These are phyloP conservation scores for Rosellinia necatrix DNA, from an alignment of 2,329 filamentous ascomycete genomes.

Conservation along the genomic window DNA sequence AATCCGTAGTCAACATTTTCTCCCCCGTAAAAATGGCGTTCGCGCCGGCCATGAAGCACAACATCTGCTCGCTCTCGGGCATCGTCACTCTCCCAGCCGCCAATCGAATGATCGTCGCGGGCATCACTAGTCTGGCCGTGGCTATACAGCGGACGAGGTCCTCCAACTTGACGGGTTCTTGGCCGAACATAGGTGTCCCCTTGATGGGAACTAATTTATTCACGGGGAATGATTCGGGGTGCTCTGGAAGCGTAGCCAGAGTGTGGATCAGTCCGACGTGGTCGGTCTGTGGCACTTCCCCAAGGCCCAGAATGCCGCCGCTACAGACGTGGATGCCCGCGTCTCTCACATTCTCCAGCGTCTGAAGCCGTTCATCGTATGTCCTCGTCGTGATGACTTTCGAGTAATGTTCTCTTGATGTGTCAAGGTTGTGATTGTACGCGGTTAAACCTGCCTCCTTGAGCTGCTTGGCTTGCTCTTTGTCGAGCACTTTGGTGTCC, in stretches of 20 bases:
- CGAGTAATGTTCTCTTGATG: slow-evolving; percentile 86
- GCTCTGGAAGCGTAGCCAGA: slow-evolving; percentile 76
- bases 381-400: slow-evolving; percentile 82
- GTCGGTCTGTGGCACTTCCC: slow-evolving; percentile 73
- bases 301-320: slow-evolving; percentile 84
- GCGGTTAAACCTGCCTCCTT: slow-evolving; percentile 84
- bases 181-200: slow-evolving; percentile 81
- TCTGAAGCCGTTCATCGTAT: slow-evolving; percentile 85
- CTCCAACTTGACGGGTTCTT: slow-evolving; percentile 74
- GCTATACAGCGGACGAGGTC: slow-evolving; percentile 82
- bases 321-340: slow-evolving; percentile 91
- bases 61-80: slow-evolving; percentile 83
- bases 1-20: slow-evolving; percentile 93
- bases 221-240: slow-evolving; percentile 90
- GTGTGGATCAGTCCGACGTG: slow-evolving; percentile 84
- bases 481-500: slow-evolving; percentile 73
- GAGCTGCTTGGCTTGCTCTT: slow-evolving; percentile 77
- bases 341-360: slow-evolving; percentile 77
- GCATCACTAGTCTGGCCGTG: slow-evolving; percentile 81
- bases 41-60: slow-evolving; percentile 89
- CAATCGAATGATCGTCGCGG: slow-evolving; percentile 82
- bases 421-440: slow-evolving; percentile 95
- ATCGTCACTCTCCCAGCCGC: slow-evolving; percentile 84
- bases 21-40: slow-evolving; percentile 96
- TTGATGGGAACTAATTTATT: slow-evolving; percentile 91